Evolutionary conservation across 768 basidiomycete genomes (phyloP), one percentile per base, ranked within the genome.

Genomic region (Mycena vitilis): DNA sequence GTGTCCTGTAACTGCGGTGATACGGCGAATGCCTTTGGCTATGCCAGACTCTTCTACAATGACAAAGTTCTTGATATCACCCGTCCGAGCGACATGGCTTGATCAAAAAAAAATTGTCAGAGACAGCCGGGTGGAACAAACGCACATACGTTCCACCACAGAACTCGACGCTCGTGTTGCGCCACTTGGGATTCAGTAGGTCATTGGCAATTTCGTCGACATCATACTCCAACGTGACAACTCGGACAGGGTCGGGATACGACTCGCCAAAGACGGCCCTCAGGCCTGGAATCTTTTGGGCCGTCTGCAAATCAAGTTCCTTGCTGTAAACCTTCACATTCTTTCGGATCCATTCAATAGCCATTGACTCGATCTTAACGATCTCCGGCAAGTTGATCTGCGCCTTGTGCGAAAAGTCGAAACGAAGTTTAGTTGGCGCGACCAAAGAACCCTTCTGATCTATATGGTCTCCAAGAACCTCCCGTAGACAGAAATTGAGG

Each of bases 391-490:
- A 78, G n/a, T 88, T 78, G 69, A 99, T 92, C 67, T 90, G 91
- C 3, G 94, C 86, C 79, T 98, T 98, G 83, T 99, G 98, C 20
- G 95, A 96, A 80, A 99, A 99, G 80, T 99, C 98, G 81, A 99
- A 99, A 20, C 98, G 95, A 30, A 99, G 88, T 79, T 98, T 98
- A 25, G 91, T 89, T 0, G 96, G 95, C 1, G 98, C 96, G 70
- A 99, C 98, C 53, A 99, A 89, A 5, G 98, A 99, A 38, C 98
- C 98, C 77, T 94, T 98, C 78, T 99, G 98, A 79, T 99, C 98
- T 67, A 99, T 92, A 75, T 99, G 98, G 77, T 98, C 96, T 30
- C 98, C 98, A 13, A 99, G 89, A 13, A 95, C 88, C 76, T 99
- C 98, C 42, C 98, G 93, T 4, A 99, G 88, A 60, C 84, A 88